Percentiles rank a stretch among this genome's conserved stretches.
Evolutionary conservation across 73 alveolate genomes (phyloP).

Genomic region (Paramecium pentaurelia): DNA sequence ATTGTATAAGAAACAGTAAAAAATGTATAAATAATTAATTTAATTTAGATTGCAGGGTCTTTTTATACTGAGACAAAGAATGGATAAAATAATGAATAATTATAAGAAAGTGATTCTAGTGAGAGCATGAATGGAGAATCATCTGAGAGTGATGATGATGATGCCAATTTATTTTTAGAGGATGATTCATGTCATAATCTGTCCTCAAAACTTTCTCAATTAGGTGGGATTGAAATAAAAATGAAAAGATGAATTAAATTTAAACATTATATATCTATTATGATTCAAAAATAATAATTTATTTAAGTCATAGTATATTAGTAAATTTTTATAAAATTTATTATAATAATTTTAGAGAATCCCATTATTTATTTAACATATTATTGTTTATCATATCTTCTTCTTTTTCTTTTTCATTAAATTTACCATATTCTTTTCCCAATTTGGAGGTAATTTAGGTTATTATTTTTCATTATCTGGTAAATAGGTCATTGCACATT

Average conservation of each 20-base stretch:
- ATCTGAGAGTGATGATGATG: background rate
- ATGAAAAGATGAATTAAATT: background rate
- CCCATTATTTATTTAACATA: background rate
- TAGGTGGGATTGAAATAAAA: background rate
- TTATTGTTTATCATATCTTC: background rate
- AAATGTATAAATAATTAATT: background rate
- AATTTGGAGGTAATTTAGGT: background rate
- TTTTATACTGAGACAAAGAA: background rate
- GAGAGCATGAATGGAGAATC: slow-evolving; percentile 29
- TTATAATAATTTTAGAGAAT: background rate
- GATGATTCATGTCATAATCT: background rate
- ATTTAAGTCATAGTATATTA: background rate
- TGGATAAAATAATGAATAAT: background rate
- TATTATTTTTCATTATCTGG: slow-evolving; percentile 18
- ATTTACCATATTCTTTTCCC: slow-evolving; percentile 10
- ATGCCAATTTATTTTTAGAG: background rate
- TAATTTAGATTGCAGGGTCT: background rate
- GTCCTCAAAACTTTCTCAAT: background rate
- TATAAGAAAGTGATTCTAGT: background rate
- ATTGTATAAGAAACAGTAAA: slow-evolving; percentile 11
- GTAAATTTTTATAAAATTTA: background rate
- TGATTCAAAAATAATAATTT: background rate
- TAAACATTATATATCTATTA: background rate
- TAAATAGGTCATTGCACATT: background rate
- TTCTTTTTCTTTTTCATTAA: background rate